phyloP scores from a whole-genome alignment of 2,329 filamentous ascomycete species.

The Fusarium pininemorale region DNA sequence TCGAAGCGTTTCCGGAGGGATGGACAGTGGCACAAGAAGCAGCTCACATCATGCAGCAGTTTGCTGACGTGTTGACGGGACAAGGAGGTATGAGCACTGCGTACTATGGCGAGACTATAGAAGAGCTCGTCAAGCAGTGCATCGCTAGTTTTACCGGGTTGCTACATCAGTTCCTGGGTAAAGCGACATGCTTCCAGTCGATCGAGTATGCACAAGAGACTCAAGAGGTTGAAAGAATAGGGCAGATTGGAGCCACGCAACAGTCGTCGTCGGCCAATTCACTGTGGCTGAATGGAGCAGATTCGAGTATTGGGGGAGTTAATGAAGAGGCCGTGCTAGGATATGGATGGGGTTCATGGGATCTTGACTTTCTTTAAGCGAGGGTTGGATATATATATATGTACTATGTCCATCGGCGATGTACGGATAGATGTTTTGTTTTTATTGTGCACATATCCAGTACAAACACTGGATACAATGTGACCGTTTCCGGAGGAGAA shows the following conservation, averaged over 20 bases:
- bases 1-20: constrained; percentile 50
- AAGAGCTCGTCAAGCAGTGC: constrained; percentile 30
- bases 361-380: constrained; percentile 40
- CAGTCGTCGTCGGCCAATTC: constrained; percentile 29
- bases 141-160: constrained; percentile 38
- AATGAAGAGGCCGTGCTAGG: constrained; percentile 33
- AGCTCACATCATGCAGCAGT: constrained; percentile 47
- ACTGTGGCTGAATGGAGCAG: constrained; percentile 33
- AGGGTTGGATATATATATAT: not conserved
- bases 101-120: constrained; percentile 31
- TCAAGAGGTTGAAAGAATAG: constrained; percentile 17
- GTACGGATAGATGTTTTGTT: not conserved
- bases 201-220: constrained; percentile 33
- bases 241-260: constrained; percentile 13
- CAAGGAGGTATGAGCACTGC: constrained; percentile 25
- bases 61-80: constrained; percentile 34
- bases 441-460: not conserved
- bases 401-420: not conserved
- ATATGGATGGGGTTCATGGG: constrained; percentile 42
- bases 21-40: constrained; percentile 50
- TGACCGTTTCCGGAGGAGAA: not conserved
- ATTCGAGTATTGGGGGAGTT: constrained; percentile 19
- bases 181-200: constrained; percentile 45
- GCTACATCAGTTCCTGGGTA: constrained; percentile 48
- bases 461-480: not conserved